phyloP scores from a whole-genome alignment of 768 basidiomycete genomes.

The Boletus rubescentipes region DNA sequence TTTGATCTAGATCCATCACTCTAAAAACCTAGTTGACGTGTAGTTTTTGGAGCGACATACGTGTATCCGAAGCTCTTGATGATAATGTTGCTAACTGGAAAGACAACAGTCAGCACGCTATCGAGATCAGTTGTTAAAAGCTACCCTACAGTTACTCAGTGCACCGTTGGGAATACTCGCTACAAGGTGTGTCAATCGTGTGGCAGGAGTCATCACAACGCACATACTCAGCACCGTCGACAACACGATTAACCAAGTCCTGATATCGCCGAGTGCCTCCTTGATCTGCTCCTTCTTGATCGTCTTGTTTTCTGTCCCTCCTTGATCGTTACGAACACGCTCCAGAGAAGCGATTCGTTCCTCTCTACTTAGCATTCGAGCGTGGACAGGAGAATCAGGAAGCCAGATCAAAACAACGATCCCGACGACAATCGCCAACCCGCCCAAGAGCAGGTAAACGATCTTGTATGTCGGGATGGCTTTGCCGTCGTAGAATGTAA shows the following conservation, averaged over 20 bases:
- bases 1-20: conserved; percentile 42
- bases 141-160: conserved; percentile 57
- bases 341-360: conserved; percentile 64
- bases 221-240: conserved; percentile 56
- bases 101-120: neutral
- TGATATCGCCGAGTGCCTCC: conserved; percentile 55
- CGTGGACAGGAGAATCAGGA: conserved; percentile 65
- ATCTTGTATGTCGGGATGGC: conserved; percentile 58
- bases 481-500: conserved; percentile 53
- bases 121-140: neutral
- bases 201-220: neutral
- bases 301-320: conserved; percentile 59
- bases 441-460: conserved; percentile 59
- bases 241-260: conserved; percentile 63
- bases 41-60: conserved; percentile 32
- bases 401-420: conserved; percentile 56
- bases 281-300: conserved; percentile 58
- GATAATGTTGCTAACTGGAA: conserved; percentile 57
- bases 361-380: conserved; percentile 52
- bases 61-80: conserved; percentile 66
- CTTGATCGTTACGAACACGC: conserved; percentile 64
- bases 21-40: neutral
- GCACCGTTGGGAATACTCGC: conserved; percentile 68
- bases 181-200: conserved; percentile 22
- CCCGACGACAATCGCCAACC: conserved; percentile 58